Evolutionary conservation across 441 rosid species (phyloP).

Genomic region (Bocquillonia castaneifolia): DNA sequence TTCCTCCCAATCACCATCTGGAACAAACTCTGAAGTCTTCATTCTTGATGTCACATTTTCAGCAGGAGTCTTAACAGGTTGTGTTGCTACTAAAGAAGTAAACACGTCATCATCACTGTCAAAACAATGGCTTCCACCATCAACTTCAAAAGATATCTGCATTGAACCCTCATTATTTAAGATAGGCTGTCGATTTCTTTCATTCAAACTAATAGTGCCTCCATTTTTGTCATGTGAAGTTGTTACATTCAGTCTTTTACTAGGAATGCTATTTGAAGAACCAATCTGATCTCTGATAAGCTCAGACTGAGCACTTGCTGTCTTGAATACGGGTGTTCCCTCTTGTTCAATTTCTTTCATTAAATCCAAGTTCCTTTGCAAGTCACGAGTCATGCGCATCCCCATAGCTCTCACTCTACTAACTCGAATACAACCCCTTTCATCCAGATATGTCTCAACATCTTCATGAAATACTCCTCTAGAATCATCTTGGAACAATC

Average conservation of each 20-base stretch:
- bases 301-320: conserved; percentile 26
- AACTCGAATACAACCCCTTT: conserved; percentile 69
- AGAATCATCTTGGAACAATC: conserved; percentile 36
- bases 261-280: conserved; percentile 31
- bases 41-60: conserved; percentile 32
- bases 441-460: conserved; percentile 79
- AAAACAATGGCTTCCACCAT: conserved; percentile 33
- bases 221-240: conserved; percentile 27
- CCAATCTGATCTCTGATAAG: conserved; percentile 25
- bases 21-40: conserved; percentile 39
- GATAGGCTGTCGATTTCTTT: conserved; percentile 29
- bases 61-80: conserved; percentile 37
- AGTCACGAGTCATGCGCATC: conserved; percentile 89
- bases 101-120: conserved; percentile 70
- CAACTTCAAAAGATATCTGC: conserved; percentile 75
- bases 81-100: conserved; percentile 63
- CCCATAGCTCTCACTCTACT: conserved; percentile 90
- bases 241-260: conserved; percentile 33
- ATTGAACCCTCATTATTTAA: conserved; percentile 36
- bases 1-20: conserved; percentile 79
- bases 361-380: conserved; percentile 90
- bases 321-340: conserved; percentile 23
- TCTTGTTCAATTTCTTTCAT: conserved; percentile 77
- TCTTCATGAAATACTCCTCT: conserved; percentile 44
- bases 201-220: conserved; percentile 34